phyloP scores from a whole-genome alignment of 2,329 filamentous ascomycete genomes.

The Penicillium sp. region DNA sequence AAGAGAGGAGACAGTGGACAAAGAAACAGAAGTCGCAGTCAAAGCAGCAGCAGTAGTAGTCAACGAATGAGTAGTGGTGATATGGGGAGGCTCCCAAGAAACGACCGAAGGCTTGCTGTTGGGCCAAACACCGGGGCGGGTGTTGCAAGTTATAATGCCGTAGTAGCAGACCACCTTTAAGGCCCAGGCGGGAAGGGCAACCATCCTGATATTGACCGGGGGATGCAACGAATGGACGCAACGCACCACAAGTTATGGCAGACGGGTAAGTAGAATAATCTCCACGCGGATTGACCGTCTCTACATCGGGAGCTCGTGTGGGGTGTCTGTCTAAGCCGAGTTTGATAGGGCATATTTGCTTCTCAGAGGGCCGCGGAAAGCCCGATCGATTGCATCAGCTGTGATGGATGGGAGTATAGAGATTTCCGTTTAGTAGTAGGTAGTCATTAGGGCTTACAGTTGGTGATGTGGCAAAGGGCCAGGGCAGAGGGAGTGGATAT shows the following conservation, averaged over 20 bases:
- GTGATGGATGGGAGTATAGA: neutral
- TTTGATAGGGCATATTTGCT: constrained; percentile 1
- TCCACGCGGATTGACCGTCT: constrained; percentile 5
- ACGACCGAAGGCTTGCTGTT: constrained; percentile 23
- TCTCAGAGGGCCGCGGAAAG: neutral
- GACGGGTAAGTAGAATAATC: constrained; percentile 6
- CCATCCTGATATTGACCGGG: constrained; percentile 23
- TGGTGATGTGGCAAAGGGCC: constrained; percentile 1
- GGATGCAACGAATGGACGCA: constrained; percentile 5
- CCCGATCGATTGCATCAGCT: neutral
- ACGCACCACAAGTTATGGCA: constrained; percentile 12
- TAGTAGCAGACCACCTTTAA: constrained; percentile 27
- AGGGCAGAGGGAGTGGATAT: neutral
- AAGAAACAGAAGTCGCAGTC: neutral
- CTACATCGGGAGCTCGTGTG: constrained; percentile 1
- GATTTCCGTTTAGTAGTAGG: neutral
- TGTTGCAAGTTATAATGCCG: constrained; percentile 32
- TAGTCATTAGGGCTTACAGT: neutral
- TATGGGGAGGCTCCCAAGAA: constrained; percentile 14
- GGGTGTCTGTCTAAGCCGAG: neutral
- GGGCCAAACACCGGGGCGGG: constrained; percentile 28
- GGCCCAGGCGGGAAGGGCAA: constrained; percentile 19
- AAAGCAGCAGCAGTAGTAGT: constrained; percentile 7
- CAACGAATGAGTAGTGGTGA: constrained; percentile 4
- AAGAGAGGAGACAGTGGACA: neutral